A percentile compares a stretch with the other conserved stretches of the same genome.
phyloP scores from a whole-genome alignment of 2,329 filamentous ascomycete species.

The Aspergillus ustus region DNA sequence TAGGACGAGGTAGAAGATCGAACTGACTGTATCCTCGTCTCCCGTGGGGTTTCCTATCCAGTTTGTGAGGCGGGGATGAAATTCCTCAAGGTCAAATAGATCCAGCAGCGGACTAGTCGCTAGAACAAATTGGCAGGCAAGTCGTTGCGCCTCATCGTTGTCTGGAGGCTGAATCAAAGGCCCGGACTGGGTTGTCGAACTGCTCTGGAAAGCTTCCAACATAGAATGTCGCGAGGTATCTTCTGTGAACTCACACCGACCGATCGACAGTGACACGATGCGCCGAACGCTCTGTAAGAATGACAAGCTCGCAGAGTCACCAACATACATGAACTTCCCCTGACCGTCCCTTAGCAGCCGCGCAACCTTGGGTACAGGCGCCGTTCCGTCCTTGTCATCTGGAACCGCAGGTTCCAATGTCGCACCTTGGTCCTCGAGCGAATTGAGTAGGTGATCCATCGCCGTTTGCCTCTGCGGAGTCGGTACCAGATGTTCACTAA shows the following conservation, averaged over 20 bases:
- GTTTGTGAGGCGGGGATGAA: slow-evolving; percentile 42
- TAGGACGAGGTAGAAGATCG: slow-evolving; percentile 57
- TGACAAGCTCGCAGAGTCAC: slow-evolving; percentile 58
- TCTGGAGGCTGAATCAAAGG: slow-evolving; percentile 37
- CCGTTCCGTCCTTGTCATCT: slow-evolving; percentile 39
- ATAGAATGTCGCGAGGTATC: slow-evolving; percentile 48
- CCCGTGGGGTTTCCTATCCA: slow-evolving; percentile 44
- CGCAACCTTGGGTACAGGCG: slow-evolving; percentile 44
- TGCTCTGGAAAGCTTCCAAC: slow-evolving; percentile 46
- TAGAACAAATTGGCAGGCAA: slow-evolving; percentile 50
- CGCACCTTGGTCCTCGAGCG: slow-evolving; percentile 37
- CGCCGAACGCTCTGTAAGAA: slow-evolving; percentile 59
- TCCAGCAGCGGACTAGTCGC: slow-evolving; percentile 56
- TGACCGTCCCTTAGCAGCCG: slow-evolving; percentile 57
- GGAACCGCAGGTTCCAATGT: slow-evolving; percentile 33
- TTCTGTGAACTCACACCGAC: slow-evolving; percentile 47
- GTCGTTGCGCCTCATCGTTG: slow-evolving; percentile 44
- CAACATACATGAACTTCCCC: slow-evolving; percentile 60
- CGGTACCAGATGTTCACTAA: slow-evolving; percentile 36
- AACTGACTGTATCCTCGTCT: slow-evolving; percentile 49
- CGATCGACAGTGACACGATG: slow-evolving; percentile 52
- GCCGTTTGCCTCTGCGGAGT: slow-evolving; percentile 39
- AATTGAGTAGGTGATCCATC: slow-evolving; percentile 40
- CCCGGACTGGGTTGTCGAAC: slow-evolving; percentile 34
- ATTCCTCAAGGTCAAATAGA: slow-evolving; percentile 53